Percentiles rank a stretch among this genome's conserved stretches.
These are phyloP conservation scores for Funneliformis mosseae DNA, from an alignment of 192 early-diverging fungal genomes.

Conservation along the genomic window DNA sequence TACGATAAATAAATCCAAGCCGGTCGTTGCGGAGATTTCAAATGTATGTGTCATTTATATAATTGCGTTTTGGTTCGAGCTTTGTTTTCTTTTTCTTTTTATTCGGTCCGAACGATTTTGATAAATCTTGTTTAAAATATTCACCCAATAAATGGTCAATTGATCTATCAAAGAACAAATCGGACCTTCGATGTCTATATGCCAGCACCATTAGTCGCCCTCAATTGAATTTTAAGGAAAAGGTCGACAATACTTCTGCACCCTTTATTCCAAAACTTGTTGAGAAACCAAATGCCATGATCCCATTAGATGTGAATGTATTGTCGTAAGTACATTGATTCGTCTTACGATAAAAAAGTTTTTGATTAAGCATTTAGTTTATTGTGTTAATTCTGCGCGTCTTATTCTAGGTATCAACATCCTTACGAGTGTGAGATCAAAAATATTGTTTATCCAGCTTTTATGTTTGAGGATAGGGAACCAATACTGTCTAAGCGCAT, in stretches of 20 bases:
- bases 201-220: constrained; percentile 79
- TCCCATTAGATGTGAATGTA: constrained; percentile 62
- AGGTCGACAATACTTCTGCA: constrained; percentile 80
- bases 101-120: too few relatives aligned
- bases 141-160: neutral
- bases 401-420: constrained; percentile 58
- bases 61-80: neutral
- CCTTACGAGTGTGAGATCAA: constrained; percentile 92
- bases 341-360: neutral
- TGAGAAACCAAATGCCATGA: constrained; percentile 78
- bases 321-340: neutral
- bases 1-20: constrained; percentile 46
- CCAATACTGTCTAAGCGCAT: constrained; percentile 59
- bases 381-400: neutral
- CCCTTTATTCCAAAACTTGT: constrained; percentile 83
- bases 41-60: neutral
- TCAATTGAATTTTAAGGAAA: constrained; percentile 85
- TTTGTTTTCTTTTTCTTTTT: neutral
- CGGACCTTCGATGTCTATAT: constrained; percentile 54
- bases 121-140: neutral
- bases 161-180: neutral
- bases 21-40: constrained; percentile 50
- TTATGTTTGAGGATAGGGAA: constrained; percentile 63
- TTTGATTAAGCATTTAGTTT: neutral
- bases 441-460: constrained; percentile 71